Base-by-base conservation (phyloP, 306 rosid genomes). In the Mimosa bimucronata region DNA sequence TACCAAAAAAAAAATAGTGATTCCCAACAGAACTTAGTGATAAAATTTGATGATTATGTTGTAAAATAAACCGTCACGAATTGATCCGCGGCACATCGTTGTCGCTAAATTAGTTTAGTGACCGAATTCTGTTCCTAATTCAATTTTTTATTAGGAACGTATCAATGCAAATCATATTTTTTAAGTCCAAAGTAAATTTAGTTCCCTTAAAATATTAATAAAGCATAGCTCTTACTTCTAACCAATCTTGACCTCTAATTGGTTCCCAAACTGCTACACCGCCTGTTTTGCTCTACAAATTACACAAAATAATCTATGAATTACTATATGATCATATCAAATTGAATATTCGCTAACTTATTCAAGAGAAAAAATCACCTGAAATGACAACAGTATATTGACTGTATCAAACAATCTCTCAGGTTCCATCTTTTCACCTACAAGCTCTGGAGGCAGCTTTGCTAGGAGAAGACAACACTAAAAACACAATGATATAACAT, bases 281-380 rank as follows among this genome's bases (percentile, higher is more conserved):
- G 25, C 93, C 93, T 21, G 79, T 89, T 48, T 85, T 68, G 77
- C 89, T 87, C 89, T 89, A 46, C 73, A 52, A 0, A 60, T 4
- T 34, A 60, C 13, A 34, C 2, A 60, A 3, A 11, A 1, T 25
- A n/a, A 60, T 25, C 18, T 21, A 26, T 60, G 0, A 13, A 26
- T 28, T 11, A 60, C 2, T 26, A 25, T 1, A 10, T 12, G 7
- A 60, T 12, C 37, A 26, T 10, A 10, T 12, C 30, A 12, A 60
- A 3, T 26, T 21, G 14, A 11, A 25, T n/a, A 41, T 60, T 60
- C 34, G 10, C 14, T 48, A 16, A 4, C n/a, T 16, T 19, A 48
- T 48, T 48, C 55, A 48, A 13, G 11, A 9, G 9, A 1, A 44
- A 69, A 19, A 2, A 37, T 84, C 19, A 77, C 91, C 78, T 88